Conservation (phyloP, 768 basidiomycete genomes). For the Chalciporus piperatus region DNA sequence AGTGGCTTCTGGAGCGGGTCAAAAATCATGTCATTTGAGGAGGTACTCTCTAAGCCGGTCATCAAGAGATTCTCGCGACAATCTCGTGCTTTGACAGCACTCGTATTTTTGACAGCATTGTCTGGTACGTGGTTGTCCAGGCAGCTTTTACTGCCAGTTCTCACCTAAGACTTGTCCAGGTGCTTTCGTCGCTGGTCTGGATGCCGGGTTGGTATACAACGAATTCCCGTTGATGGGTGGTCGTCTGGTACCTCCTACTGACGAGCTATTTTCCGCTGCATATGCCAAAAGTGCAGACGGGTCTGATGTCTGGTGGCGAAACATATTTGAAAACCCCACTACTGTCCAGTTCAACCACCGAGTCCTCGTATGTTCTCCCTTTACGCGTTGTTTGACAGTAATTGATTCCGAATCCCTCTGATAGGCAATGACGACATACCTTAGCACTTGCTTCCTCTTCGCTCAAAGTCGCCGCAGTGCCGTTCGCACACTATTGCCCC, state of each 20-base stretch:
- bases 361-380: constrained; percentile 60
- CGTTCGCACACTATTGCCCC: constrained; percentile 52
- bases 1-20: constrained; percentile 59
- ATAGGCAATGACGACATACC: constrained; percentile 85
- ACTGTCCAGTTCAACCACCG: constrained; percentile 98
- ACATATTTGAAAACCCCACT: constrained; percentile 95
- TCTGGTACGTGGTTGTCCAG: constrained; percentile 59
- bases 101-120: constrained; percentile 89
- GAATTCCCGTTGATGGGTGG: constrained; percentile 98
- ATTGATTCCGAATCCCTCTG: constrained; percentile 1
- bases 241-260: constrained; percentile 70
- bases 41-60: constrained; percentile 51
- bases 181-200: constrained; percentile 96
- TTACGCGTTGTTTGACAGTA: no score
- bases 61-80: constrained; percentile 58
- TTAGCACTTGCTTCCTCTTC: constrained; percentile 62
- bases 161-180: constrained; percentile 45
- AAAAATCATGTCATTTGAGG: constrained; percentile 38
- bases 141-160: neutral
- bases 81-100: constrained; percentile 61
- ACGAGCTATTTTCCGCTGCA: constrained; percentile 74
- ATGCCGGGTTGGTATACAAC: constrained; percentile 96
- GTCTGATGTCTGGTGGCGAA: constrained; percentile 91
- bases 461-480: constrained; percentile 52
- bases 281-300: constrained; percentile 71